phyloP scores from a whole-genome alignment of 257 asterid genomes.

The Jaltomata sinuosa region DNA sequence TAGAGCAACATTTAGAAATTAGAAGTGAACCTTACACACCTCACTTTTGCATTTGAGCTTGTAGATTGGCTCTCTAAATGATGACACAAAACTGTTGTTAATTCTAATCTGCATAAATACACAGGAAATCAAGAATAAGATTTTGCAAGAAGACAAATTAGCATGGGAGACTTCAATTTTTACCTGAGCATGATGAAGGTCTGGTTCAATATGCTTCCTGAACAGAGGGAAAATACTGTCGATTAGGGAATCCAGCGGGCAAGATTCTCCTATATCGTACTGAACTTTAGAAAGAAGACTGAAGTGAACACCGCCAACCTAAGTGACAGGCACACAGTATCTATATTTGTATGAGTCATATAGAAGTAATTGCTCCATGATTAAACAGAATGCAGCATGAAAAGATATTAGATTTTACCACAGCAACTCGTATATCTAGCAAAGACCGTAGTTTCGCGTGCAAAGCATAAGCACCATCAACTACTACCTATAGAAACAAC shows the following conservation, averaged over 20 bases:
- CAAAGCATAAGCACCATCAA: conserved; percentile 94
- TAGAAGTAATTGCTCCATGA: conserved; percentile 3
- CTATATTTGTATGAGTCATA: conserved; percentile 12
- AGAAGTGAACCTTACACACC: conserved; percentile 33
- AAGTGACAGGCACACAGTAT: conserved; percentile 19
- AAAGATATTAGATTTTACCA: conserved; percentile 43
- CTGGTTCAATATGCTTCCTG: conserved; percentile 95
- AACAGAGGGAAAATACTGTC: conserved; percentile 99
- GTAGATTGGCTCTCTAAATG: conserved; percentile 99
- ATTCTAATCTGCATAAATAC: conserved; percentile 82
- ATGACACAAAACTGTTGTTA: conserved; percentile 96
- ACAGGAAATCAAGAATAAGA: conserved; percentile 25
- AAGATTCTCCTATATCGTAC: conserved; percentile 94
- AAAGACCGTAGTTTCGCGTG: conserved; percentile 89
- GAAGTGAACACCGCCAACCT: conserved; percentile 99
- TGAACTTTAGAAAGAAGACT: conserved; percentile 98
- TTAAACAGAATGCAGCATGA: background rate
- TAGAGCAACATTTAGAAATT: background rate
- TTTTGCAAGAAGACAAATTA: conserved; percentile 11
- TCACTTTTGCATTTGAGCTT: conserved; percentile 92
- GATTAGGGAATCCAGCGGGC: conserved; percentile 94
- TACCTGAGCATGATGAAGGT: conserved; percentile 99
- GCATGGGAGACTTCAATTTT: conserved; percentile 8
- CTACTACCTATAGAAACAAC: conserved; percentile 55
- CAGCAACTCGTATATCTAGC: conserved; percentile 98